Evolutionary conservation across 495 filamentous ascomycete species (phyloP).

Genomic region (Aspergillus ostianus): DNA sequence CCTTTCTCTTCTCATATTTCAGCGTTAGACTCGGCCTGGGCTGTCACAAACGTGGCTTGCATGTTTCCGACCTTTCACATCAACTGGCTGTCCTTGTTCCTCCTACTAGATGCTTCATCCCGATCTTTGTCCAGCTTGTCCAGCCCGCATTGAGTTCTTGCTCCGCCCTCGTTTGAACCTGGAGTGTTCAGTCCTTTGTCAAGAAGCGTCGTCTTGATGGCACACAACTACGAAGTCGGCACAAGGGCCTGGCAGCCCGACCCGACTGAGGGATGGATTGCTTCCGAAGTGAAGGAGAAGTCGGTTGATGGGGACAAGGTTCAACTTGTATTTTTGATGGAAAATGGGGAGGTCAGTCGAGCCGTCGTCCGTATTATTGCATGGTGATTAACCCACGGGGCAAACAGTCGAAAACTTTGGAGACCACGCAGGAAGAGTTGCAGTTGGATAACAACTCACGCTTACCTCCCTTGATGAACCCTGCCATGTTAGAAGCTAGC

Average conservation of each 20-base stretch:
- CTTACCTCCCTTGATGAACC: constrained; percentile 95
- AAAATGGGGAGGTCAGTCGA: constrained; percentile 85
- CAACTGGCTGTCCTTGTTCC: not conserved
- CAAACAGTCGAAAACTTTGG: constrained; percentile 69
- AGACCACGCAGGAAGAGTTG: constrained; percentile 76
- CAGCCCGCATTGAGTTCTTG: constrained; percentile 16
- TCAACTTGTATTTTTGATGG: constrained; percentile 77
- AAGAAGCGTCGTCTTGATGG: constrained; percentile 55
- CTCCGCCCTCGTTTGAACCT: constrained; percentile 11
- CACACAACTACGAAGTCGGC: constrained; percentile 95
- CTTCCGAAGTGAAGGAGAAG: constrained; percentile 92
- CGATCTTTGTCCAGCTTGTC: constrained; percentile 5
- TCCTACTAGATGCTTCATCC: constrained; percentile 7
- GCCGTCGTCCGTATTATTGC: constrained; percentile 7
- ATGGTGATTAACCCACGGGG: constrained; percentile 23
- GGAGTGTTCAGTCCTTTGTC: not conserved
- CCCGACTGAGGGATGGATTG: constrained; percentile 90
- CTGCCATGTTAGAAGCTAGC: constrained; percentile 95
- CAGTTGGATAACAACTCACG: constrained; percentile 67
- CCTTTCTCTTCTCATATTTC: constrained; percentile 10
- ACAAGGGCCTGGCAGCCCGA: constrained; percentile 99
- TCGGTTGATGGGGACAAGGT: constrained; percentile 80
- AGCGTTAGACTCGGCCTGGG: constrained; percentile 5
- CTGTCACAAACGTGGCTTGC: constrained; percentile 1
- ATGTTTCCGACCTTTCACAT: constrained; percentile 7